Evolutionary conservation across 306 rosid genomes (phyloP), one percentile per base, ranked within the genome.

Genomic region (Carpinus viminea): DNA sequence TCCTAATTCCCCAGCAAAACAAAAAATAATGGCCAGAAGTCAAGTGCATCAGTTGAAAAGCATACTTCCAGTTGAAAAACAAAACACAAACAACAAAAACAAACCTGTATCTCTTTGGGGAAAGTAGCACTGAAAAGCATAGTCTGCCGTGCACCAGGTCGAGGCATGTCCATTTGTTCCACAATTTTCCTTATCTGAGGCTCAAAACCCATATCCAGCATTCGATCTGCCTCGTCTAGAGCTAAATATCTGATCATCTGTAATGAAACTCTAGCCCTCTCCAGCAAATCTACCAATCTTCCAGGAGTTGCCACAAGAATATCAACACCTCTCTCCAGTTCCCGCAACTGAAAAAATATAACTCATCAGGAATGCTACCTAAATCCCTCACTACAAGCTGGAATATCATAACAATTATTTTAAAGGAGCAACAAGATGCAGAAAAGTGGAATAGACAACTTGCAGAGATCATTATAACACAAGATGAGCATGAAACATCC

Each of bases 291-390:
- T 66, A 94, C 97, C 84, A 94, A 74, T 83, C 98, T 85, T 88
- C 98, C 98, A 15, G 98, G 98, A 75, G 97, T 92, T 71, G 97
- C 98, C 60, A 94, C 97, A 84, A 93, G 97, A 86, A 93, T 93
- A 78, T 93, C 97, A 76, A 91, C 97, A 62, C 97, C 97, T 85
- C 91, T 89, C 88, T 93, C 97, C 75, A 93, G 92, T 45, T 93
- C 97, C 68, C 97, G 89, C 76, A 94, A 85, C 98, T 94, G 88
- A 56, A 70, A 62, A 73, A 82, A 59, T 43, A 76, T 7, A 78
- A 48, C 16, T 41, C 12, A 55, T 89, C 54, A 88, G 45, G 51
- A 60, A 60, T 57, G 20, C 54, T 76, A 74, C 26, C 50, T 36
- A 72, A 57, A 75, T 50, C 55, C 53, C 28, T 48, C 70, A 51